A percentile compares a stretch with the other conserved stretches of the same genome.
phyloP scores from a whole-genome alignment of 2,329 filamentous ascomycete genomes.

The Cordyceps pruinosa region DNA sequence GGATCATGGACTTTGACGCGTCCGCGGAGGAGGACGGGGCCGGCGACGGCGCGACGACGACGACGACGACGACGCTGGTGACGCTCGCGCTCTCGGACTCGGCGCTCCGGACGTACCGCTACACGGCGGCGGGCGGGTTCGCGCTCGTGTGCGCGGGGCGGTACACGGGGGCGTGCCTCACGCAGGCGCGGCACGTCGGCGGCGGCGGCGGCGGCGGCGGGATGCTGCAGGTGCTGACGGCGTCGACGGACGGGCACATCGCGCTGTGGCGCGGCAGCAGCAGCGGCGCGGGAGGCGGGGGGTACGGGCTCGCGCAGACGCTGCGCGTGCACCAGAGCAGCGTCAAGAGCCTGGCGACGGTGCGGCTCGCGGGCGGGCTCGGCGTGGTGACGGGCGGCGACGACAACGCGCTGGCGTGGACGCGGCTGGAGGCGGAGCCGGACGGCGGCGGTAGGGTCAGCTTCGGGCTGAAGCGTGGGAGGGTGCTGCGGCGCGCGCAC shows the following conservation, averaged over 20 bases:
- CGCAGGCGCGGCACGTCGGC: slow-evolving; percentile 48
- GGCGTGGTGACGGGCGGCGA: slow-evolving; percentile 75
- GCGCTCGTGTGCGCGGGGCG: slow-evolving; percentile 43
- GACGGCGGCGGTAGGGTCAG: background rate
- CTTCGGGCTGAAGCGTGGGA: background rate
- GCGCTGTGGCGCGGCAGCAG: slow-evolving; percentile 45
- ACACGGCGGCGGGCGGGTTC: slow-evolving; percentile 37
- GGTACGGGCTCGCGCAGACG: slow-evolving; percentile 25
- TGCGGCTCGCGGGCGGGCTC: slow-evolving; percentile 17
- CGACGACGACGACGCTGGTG: slow-evolving; percentile 40
- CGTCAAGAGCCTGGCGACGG: slow-evolving; percentile 59
- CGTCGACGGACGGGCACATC: slow-evolving; percentile 75
- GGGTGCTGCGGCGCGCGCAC: slow-evolving; percentile 51
- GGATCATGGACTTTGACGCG: slow-evolving; percentile 75
- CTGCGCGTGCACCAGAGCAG: slow-evolving; percentile 68
- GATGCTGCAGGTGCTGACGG: slow-evolving; percentile 50
- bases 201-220: slow-evolving; percentile 16
- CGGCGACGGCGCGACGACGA: background rate
- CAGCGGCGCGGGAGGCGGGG: too few relatives aligned
- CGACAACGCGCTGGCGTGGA: slow-evolving; percentile 70
- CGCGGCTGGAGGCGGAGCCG: slow-evolving; percentile 26
- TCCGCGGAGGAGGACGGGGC: slow-evolving; percentile 18
- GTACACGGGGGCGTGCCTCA: slow-evolving; percentile 71
- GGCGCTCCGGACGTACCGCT: slow-evolving; percentile 55
- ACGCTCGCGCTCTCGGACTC: slow-evolving; percentile 81